Conservation (phyloP, 129 eudicot genomes). For the Rutidosis leptorrhynchoides region DNA sequence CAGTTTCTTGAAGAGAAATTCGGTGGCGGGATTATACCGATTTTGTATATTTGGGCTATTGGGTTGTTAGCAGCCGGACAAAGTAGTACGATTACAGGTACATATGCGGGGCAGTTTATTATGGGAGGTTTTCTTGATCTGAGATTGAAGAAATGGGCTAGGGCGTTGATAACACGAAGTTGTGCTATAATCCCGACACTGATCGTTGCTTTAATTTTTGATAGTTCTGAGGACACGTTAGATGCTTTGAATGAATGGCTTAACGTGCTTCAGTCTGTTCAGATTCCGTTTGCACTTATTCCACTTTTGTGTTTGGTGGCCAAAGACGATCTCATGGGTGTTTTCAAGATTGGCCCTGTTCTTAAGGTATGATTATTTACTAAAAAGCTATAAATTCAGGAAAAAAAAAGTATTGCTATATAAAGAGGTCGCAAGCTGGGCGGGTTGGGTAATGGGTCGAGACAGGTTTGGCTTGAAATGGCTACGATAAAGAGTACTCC, state of each 20-base stretch:
- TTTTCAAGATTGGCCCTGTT: slow-evolving; percentile 65
- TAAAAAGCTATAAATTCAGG: not conserved
- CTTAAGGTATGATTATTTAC: slow-evolving; percentile 50
- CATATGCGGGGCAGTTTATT: slow-evolving; percentile 89
- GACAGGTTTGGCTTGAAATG: not conserved
- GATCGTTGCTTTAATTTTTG: slow-evolving; percentile 73
- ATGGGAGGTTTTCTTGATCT: slow-evolving; percentile 90
- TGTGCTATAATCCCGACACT: slow-evolving; percentile 84
- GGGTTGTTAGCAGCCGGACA: slow-evolving; percentile 94
- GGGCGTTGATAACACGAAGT: slow-evolving; percentile 84
- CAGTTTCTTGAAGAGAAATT: slow-evolving; percentile 69
- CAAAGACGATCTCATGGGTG: slow-evolving; percentile 85
- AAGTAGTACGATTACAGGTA: slow-evolving; percentile 94
- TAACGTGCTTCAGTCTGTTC: slow-evolving; percentile 81
- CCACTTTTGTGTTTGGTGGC: slow-evolving; percentile 87
- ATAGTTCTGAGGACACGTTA: slow-evolving; percentile 66
- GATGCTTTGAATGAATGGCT: slow-evolving; percentile 89
- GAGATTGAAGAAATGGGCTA: slow-evolving; percentile 73
- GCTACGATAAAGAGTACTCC: not conserved
- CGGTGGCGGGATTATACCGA: slow-evolving; percentile 90
- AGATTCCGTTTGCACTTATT: slow-evolving; percentile 89
- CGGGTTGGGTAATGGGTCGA: not conserved
- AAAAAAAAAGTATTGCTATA: not conserved
- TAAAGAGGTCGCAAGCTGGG: not conserved
- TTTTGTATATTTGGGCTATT: slow-evolving; percentile 83